Percentiles rank a stretch among this genome's conserved stretches.
phyloP scores from a whole-genome alignment of 2,329 filamentous ascomycete species.

The Aureobasidium mangrovei region DNA sequence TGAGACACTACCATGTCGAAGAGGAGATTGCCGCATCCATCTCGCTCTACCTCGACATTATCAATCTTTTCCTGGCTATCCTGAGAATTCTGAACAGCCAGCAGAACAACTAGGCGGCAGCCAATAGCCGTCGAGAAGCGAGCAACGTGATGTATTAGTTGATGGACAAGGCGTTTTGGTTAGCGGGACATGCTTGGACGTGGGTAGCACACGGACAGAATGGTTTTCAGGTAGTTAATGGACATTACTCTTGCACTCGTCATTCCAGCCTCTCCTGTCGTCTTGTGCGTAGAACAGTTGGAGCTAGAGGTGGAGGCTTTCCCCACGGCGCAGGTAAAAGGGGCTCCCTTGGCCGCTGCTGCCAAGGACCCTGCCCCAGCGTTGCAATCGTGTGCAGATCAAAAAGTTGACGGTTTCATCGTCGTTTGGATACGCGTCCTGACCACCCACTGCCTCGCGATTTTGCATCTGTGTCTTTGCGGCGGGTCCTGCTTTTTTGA shows the following conservation, averaged over 20 bases:
- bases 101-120: slow-evolving; percentile 66
- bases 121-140: slow-evolving; percentile 7
- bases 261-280: too few species aligned
- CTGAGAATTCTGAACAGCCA: slow-evolving; percentile 93
- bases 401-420: neutral
- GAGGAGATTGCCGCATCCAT: slow-evolving; percentile 91
- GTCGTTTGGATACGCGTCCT: neutral
- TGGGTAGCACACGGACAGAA: neutral
- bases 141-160: neutral
- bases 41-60: slow-evolving; percentile 88
- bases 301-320: too few species aligned
- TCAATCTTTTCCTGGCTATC: slow-evolving; percentile 95
- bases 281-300: too few species aligned
- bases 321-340: neutral
- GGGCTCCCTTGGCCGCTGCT: neutral
- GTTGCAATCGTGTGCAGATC: too few species aligned
- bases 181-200: neutral
- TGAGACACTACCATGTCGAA: slow-evolving; percentile 94
- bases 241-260: neutral
- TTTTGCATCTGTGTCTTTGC: neutral
- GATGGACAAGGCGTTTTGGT: slow-evolving; percentile 2
- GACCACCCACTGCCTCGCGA: neutral
- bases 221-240: neutral
- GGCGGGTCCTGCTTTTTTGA: neutral
- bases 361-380: neutral